These are phyloP conservation scores for Trichomonas vaginalis DNA, from an alignment of 208 protist genomes.

Conservation along the genomic window DNA sequence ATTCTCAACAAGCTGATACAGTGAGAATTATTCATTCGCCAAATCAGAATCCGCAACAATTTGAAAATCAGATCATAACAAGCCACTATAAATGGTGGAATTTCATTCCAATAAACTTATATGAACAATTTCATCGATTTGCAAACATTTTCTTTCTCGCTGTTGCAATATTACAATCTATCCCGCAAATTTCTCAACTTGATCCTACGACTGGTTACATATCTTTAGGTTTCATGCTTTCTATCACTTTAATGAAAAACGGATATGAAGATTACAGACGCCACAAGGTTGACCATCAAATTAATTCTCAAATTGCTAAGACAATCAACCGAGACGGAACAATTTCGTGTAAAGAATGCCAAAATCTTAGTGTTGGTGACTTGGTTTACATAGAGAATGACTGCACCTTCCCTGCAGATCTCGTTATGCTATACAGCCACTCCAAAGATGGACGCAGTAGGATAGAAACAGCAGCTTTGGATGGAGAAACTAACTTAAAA, in stretches of 20 bases:
- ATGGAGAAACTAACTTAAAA: conserved; percentile 98
- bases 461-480: conserved; percentile 88
- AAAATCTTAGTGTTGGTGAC: conserved; percentile 69
- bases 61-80: neutral
- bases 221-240: neutral
- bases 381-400: conserved; percentile 66
- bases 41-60: neutral
- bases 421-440: conserved; percentile 75
- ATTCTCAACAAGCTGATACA: too few species aligned
- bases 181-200: neutral
- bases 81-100: neutral
- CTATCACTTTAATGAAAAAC: neutral
- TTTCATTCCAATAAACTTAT: neutral
- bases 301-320: neutral
- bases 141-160: neutral
- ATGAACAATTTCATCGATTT: neutral
- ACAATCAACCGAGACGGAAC: neutral
- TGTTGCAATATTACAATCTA: neutral
- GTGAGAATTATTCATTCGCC: neutral
- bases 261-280: neutral
- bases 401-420: conserved; percentile 79
- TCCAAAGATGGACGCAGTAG: conserved; percentile 73
- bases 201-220: neutral
- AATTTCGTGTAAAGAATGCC: neutral
- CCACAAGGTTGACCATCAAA: neutral